These are phyloP conservation scores for Linanthus parryae DNA, from an alignment of 148 eudicot genomes.

Conservation along the genomic window DNA sequence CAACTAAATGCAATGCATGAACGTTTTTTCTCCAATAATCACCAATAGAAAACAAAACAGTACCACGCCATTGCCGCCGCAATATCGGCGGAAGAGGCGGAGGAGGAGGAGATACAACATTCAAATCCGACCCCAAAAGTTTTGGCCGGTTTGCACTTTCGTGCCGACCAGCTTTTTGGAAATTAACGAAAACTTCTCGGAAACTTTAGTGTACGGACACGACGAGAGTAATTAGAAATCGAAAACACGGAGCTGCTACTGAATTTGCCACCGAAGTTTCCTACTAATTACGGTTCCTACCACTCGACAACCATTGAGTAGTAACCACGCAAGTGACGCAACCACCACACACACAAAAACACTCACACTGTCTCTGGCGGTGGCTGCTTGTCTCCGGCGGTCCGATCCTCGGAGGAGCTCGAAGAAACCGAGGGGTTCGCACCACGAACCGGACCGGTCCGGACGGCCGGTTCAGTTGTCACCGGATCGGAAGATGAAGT, in stretches of 20 bases:
- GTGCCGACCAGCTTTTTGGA: too few species aligned
- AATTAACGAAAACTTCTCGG: too few species aligned
- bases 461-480: neutral
- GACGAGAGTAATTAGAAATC: neutral
- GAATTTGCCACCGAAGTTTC: constrained; percentile 4
- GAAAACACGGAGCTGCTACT: neutral
- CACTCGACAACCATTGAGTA: neutral
- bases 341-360: neutral
- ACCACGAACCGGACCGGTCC: neutral
- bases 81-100: constrained; percentile 1
- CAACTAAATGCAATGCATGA: neutral
- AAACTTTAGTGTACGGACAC: too few species aligned
- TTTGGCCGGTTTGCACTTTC: too few species aligned
- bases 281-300: neutral
- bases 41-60: neutral
- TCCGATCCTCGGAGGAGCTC: constrained; percentile 6
- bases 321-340: neutral
- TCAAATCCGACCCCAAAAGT: constrained; percentile 1
- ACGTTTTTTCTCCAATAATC: neutral
- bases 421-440: constrained; percentile 19
- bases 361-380: neutral
- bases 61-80: constrained; percentile 6
- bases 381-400: neutral
- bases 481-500: neutral
- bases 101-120: neutral